Percentiles rank a stretch among this genome's conserved stretches.
These are phyloP conservation scores for Populus tremula DNA, from an alignment of 345 rosid genomes.

Conservation along the genomic window DNA sequence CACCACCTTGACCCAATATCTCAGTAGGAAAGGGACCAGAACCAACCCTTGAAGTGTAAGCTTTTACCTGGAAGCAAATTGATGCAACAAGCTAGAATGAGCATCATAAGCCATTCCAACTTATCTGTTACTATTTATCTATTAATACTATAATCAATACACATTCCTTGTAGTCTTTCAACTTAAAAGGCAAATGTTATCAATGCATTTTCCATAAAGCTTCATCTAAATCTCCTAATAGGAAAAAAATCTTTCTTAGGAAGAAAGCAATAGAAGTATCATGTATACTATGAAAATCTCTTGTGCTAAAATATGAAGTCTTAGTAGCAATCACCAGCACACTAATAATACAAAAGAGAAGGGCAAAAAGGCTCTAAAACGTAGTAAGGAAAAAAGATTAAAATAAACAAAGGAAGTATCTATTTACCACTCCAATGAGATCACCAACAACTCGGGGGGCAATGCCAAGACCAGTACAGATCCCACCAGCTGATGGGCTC, in stretches of 20 bases:
- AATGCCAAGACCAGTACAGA: constrained; percentile 92
- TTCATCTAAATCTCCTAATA: too few relatives aligned
- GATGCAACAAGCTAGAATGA: background rate
- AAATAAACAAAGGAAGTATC: background rate
- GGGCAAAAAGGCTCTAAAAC: background rate
- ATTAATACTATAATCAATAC: too few relatives aligned
- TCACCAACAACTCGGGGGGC: constrained; percentile 91
- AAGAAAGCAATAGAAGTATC: too few relatives aligned
- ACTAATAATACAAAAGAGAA: background rate
- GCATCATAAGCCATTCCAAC: too few relatives aligned
- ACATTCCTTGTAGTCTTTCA: too few relatives aligned
- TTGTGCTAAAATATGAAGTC: background rate
- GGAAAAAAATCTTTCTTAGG: too few relatives aligned
- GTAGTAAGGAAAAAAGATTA: constrained; percentile 1
- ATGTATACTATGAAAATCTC: too few relatives aligned
- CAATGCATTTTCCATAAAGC: too few relatives aligned
- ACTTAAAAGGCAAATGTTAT: too few relatives aligned
- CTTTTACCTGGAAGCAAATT: constrained; percentile 63
- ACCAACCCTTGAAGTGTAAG: constrained; percentile 97
- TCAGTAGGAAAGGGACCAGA: constrained; percentile 99
- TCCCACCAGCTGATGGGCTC: constrained; percentile 97
- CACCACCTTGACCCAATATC: constrained; percentile 82
- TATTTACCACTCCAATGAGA: constrained; percentile 85
- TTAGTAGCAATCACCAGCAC: background rate
- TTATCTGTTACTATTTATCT: too few relatives aligned